Base-by-base conservation (phyloP, 208 protist species). In the Angomonas deanei region DNA sequence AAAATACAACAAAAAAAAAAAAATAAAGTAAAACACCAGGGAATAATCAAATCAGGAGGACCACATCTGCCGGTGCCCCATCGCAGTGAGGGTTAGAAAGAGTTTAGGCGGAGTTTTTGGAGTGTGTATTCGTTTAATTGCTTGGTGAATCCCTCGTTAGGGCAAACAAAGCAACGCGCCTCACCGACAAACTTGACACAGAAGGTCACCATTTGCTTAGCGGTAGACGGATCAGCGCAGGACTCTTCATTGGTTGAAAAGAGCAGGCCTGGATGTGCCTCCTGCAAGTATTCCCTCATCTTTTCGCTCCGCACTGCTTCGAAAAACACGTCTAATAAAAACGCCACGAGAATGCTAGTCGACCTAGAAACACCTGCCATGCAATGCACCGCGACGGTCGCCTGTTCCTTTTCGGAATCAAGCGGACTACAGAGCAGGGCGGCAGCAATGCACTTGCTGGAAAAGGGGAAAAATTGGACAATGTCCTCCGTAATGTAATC, bases 291-390 rank as follows among this genome's bases (percentile, higher is more conserved):
- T 6, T 39, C 28, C 8, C 53, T 23, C 28, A 8, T 58, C n/a
- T 39, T 17, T 23, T 24, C 24, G 8, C 1, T 39, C 13, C 11
- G 6, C 17, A 39, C 27, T 8, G 24, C 1, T 23, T 4, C 24
- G 10, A 58, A 36, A 42, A 58, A 58, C 11, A 19, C n/a, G 28
- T 58, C 53, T 3, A 58, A 30, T 21, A 58, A 30, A 39, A 58
- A 58, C 3, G 19, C 8, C 17, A 36, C 30, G 2, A 36, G 27
- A 3, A 58, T 21, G 2, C 28, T 58, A 6, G 53, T 39, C 19
- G 53, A 58, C 28, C 53, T 23, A 11, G 53, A 58, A 3, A 58
- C 30, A 17, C 53, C 53, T 21, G 53, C 53, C 30, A 58, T 58
- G 21, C 53, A 58, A 30, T 58, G 53, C 11, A 58, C 28, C 53